Base-by-base conservation (phyloP, 2,329 filamentous ascomycete species). In the Colletotrichum tabaci region DNA sequence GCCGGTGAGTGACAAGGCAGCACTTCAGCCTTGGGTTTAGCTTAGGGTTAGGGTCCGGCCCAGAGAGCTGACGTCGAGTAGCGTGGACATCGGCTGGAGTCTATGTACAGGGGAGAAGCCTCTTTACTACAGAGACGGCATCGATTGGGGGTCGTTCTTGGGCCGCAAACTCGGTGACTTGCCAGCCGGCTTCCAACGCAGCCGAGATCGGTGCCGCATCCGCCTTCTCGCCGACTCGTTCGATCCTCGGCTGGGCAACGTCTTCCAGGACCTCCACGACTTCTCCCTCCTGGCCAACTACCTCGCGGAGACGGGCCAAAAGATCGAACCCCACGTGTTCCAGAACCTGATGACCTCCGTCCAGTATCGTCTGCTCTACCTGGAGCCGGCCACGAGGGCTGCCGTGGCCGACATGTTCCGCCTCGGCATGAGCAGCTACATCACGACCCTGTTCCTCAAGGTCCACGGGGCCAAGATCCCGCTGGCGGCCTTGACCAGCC, bases 401-500 rank as follows among this genome's bases (percentile, higher is more conserved):
- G 5, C n/a, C 2, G 4, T 72, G 30, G 21, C 61, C 23, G 70
- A 66, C 21, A 21, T 21, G 21, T 52, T 77, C 15, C 75, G 77
- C 0, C 60, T 81, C 0, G 80, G 76, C 7, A 77, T 82, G n/a
- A 61, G 80, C 1, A 75, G 78, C 2, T 81, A 76, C 42, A 73
- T 78, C 40, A 76, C 79, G 0, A 77, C 77, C 0, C 73, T 79
- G 2, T 79, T 79, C 40, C 66, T 79, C 0, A 73, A 77, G 7
- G 66, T 76, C 0, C 7, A 56, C 62, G 1, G 77, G 74, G 9
- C 21, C 13, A 61, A 50, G 47, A 49, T 78, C 2, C 67, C 66
- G 6, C 77, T 76, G 2, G 46, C 62, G 0, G 42, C 56, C 3
- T 68, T 71, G 18, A 15, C 52, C 18, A 46, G 12, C 38, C 56